Percentiles rank a stretch among this genome's conserved stretches.
These are phyloP conservation scores for Tulasnella sp. DNA, from an alignment of 768 basidiomycete species.

Conservation along the genomic window DNA sequence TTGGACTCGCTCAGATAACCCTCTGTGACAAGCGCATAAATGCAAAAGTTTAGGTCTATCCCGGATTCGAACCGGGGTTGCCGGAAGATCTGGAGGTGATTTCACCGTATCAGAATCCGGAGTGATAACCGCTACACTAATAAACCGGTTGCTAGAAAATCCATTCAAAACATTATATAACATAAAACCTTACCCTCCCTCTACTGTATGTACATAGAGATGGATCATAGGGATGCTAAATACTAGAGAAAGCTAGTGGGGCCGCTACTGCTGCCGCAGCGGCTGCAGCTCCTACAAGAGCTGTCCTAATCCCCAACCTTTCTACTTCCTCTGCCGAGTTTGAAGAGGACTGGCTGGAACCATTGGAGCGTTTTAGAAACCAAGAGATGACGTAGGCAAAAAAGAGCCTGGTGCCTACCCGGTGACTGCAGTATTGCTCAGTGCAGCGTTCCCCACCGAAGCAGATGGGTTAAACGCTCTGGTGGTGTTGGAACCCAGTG, in stretches of 20 bases:
- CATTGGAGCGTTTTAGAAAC: neutral
- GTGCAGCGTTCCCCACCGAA: slow-evolving; percentile 45
- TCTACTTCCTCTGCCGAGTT: neutral
- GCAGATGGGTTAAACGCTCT: slow-evolving; percentile 53
- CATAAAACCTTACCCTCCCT: too few species aligned
- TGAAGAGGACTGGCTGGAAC: neutral
- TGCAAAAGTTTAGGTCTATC: neutral
- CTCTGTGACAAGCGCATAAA: neutral
- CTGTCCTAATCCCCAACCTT: neutral
- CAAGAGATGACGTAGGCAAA: neutral
- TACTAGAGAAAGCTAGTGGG: neutral
- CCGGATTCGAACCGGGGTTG: slow-evolving; percentile 11
- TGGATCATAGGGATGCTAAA: neutral
- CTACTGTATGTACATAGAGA: too few species aligned
- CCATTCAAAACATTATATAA: too few species aligned
- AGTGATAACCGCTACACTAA: slow-evolving; percentile 22
- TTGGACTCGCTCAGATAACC: too few species aligned
- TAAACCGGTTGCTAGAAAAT: neutral
- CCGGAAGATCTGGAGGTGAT: neutral
- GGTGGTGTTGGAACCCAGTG: slow-evolving; percentile 57
- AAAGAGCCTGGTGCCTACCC: neutral
- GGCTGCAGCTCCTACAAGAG: neutral
- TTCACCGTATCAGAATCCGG: slow-evolving; percentile 16
- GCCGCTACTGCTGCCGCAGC: neutral
- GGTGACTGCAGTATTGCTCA: neutral